Percentiles rank a stretch among this genome's conserved stretches.
Conservation (phyloP, 139 green algal species). For the Chlamydomonas sp. region DNA sequence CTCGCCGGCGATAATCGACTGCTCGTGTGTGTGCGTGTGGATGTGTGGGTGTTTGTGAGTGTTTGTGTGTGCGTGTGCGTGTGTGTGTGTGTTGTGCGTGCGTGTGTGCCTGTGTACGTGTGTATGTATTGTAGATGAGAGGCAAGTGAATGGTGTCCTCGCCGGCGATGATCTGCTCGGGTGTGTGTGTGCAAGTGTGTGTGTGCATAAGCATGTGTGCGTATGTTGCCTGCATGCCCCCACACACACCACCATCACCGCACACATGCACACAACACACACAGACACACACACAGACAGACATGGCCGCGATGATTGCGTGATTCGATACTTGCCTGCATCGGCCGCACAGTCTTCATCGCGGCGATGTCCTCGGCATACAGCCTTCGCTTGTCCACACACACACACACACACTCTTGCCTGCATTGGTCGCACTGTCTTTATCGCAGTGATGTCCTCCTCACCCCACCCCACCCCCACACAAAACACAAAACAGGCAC, state of each 20-base stretch:
- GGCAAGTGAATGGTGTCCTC: conserved; percentile 20
- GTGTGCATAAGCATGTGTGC: conserved; percentile 1
- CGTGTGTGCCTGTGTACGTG: conserved; percentile 5
- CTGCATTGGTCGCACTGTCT: too few relatives aligned
- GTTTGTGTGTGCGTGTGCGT: conserved; percentile 8
- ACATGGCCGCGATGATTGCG: too few relatives aligned
- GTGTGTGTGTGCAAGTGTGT: not conserved
- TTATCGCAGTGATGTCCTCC: too few relatives aligned
- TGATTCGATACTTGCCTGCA: too few relatives aligned
- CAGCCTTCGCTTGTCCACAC: conserved; percentile 17
- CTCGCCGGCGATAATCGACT: not conserved
- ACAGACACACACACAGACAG: too few relatives aligned
- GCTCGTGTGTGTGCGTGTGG: not conserved
- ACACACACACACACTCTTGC: too few relatives aligned
- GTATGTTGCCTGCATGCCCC: too few relatives aligned
- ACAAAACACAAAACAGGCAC: too few relatives aligned
- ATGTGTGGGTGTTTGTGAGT: conserved; percentile 7
- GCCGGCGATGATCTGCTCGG: conserved; percentile 33
- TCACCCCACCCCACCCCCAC: too few relatives aligned
- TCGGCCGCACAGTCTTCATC: conserved; percentile 22
- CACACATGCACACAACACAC: too few relatives aligned
- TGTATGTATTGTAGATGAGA: not conserved
- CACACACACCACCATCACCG: too few relatives aligned
- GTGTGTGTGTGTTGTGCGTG: conserved; percentile 8
- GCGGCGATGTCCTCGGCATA: conserved; percentile 18